Percentiles rank a stretch among this genome's conserved stretches.
Evolutionary conservation across 139 green algal genomes (phyloP).

Genomic region (Monoraphidium neglectum): DNA sequence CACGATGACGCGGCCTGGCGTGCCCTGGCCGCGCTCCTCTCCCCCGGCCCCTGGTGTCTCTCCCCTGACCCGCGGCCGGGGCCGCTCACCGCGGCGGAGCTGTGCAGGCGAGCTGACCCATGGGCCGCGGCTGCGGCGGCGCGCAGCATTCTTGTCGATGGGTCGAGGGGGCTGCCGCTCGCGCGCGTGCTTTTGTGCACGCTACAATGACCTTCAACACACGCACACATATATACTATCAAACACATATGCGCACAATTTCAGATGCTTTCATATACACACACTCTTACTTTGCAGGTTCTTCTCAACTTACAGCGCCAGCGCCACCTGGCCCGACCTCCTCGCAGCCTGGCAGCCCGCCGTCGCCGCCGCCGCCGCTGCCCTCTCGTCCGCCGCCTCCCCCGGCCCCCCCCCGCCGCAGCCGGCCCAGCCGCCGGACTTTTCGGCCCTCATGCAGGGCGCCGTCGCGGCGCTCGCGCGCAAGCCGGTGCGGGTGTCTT

Average conservation of each 20-base stretch:
- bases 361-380: not conserved
- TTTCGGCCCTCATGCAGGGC: constrained; percentile 49
- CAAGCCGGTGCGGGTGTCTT: constrained; percentile 67
- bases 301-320: not conserved
- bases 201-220: too few species aligned
- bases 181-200: too few species aligned
- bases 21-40: constrained; percentile 16
- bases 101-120: constrained; percentile 2
- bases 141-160: too few species aligned
- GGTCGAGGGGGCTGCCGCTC: too few species aligned
- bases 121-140: too few species aligned
- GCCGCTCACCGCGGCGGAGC: not conserved
- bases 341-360: too few species aligned
- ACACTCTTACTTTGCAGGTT: constrained; percentile 11
- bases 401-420: not conserved
- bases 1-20: constrained; percentile 3
- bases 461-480: constrained; percentile 52
- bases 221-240: too few species aligned
- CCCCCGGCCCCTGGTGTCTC: constrained; percentile 14
- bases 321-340: not conserved
- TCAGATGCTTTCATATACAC: not conserved
- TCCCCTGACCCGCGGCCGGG: constrained; percentile 1
- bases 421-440: not conserved
- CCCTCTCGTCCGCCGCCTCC: constrained; percentile 4
- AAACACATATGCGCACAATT: too few species aligned